phyloP scores from a whole-genome alignment of 2,329 filamentous ascomycete genomes.

The Pyrenophora tritici-repentis region DNA sequence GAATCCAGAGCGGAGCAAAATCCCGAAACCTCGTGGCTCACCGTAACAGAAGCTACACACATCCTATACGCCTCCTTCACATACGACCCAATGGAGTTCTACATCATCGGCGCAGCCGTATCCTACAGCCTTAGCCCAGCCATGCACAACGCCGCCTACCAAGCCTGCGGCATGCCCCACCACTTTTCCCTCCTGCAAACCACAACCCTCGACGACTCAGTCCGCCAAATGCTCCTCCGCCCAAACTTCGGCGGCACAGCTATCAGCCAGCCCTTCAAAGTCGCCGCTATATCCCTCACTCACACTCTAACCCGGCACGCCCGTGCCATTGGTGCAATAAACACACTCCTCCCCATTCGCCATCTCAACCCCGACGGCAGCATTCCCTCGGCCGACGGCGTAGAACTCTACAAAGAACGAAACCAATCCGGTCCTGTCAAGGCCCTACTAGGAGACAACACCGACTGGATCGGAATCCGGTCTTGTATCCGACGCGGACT shows the following conservation, averaged over 20 bases:
- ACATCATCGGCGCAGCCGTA: conserved; percentile 75
- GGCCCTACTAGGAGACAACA: conserved; percentile 77
- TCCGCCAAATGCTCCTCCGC: conserved; percentile 66
- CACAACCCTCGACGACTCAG: conserved; percentile 59
- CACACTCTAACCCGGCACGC: conserved; percentile 72
- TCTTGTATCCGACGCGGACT: conserved; percentile 73
- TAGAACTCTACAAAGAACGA: conserved; percentile 58
- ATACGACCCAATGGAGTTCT: conserved; percentile 71
- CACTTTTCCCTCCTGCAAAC: conserved; percentile 67
- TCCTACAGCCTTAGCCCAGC: conserved; percentile 74
- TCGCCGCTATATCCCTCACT: conserved; percentile 67
- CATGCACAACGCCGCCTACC: conserved; percentile 75
- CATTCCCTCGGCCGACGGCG: conserved; percentile 60
- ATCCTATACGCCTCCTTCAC: conserved; percentile 70
- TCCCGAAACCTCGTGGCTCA: conserved; percentile 57
- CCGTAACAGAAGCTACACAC: conserved; percentile 65
- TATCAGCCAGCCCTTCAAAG: conserved; percentile 74
- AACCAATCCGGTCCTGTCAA: conserved; percentile 69
- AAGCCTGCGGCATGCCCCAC: conserved; percentile 69
- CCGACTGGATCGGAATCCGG: conserved; percentile 78
- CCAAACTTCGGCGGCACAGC: conserved; percentile 72
- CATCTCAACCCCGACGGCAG: conserved; percentile 60
- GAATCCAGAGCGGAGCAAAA: conserved; percentile 43
- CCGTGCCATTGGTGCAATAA: conserved; percentile 74
- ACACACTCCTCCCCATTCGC: conserved; percentile 75